Conservation (phyloP, 1,139 yeast species). For the Geotrichum australiense region DNA sequence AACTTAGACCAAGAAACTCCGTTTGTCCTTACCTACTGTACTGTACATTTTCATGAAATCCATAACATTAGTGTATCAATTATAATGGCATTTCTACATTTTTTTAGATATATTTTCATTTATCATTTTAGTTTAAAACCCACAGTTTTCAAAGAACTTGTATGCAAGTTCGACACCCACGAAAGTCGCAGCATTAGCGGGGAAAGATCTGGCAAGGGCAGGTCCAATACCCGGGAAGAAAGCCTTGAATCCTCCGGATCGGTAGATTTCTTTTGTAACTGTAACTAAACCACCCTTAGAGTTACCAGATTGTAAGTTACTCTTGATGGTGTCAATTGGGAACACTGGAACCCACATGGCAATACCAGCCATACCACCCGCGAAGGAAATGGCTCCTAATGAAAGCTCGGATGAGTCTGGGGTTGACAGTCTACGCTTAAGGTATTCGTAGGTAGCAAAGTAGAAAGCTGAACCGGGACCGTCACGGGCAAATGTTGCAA, state of each 20-base stretch:
- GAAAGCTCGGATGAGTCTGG: slow-evolving; percentile 45
- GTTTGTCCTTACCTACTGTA: too few species aligned
- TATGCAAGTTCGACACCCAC: slow-evolving; percentile 90
- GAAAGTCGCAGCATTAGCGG: slow-evolving; percentile 97
- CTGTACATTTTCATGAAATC: too few species aligned
- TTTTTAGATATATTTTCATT: too few species aligned
- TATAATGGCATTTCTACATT: too few species aligned
- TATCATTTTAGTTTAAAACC: slow-evolving; percentile 7
- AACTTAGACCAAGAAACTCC: too few species aligned
- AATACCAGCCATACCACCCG: slow-evolving; percentile 95
- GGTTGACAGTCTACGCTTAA: slow-evolving; percentile 56
- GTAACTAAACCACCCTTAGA: slow-evolving; percentile 52
- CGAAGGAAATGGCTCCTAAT: slow-evolving; percentile 68
- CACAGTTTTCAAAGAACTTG: slow-evolving; percentile 42
- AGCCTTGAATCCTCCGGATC: slow-evolving; percentile 76
- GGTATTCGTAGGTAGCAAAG: slow-evolving; percentile 86
- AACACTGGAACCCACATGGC: slow-evolving; percentile 95
- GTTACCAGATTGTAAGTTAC: slow-evolving; percentile 68
- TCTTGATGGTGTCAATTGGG: slow-evolving; percentile 95
- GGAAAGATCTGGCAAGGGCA: slow-evolving; percentile 89
- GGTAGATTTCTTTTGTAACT: slow-evolving; percentile 57
- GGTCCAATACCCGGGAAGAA: slow-evolving; percentile 98
- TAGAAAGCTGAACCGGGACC: slow-evolving; percentile 98
- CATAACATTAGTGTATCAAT: too few species aligned
- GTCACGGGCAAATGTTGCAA: slow-evolving; percentile 89